A percentile compares a stretch with the other conserved stretches of the same genome.
phyloP scores from a whole-genome alignment of 345 rosid genomes.

The Clausena lansium region DNA sequence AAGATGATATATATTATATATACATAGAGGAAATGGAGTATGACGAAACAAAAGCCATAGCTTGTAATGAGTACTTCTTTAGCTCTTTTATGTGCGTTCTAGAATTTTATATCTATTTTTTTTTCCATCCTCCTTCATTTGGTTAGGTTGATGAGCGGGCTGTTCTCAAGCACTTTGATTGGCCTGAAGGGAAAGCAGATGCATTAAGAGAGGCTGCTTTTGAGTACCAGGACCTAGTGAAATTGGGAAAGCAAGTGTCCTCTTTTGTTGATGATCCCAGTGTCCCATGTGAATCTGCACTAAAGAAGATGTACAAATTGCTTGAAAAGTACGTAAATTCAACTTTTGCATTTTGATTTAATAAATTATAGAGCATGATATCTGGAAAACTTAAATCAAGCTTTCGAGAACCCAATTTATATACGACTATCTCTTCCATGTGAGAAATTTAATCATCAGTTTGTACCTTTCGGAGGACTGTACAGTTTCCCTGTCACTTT shows the following conservation, averaged over 20 bases:
- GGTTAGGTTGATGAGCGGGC: conserved; percentile 92
- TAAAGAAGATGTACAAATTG: conserved; percentile 91
- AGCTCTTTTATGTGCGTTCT: background rate
- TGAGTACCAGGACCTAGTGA: conserved; percentile 92
- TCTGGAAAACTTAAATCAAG: background rate
- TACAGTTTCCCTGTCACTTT: background rate
- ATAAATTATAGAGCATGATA: background rate
- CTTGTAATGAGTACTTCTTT: background rate
- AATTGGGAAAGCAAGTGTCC: conserved; percentile 76
- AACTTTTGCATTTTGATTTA: conserved; percentile 12
- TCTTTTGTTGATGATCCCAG: conserved; percentile 82
- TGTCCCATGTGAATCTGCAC: conserved; percentile 80
- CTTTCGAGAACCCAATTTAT: conserved; percentile 1
- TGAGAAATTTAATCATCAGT: background rate
- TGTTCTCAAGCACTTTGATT: conserved; percentile 96
- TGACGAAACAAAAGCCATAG: background rate
- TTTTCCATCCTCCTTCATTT: conserved; percentile 12
- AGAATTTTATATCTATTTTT: background rate
- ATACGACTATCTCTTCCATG: background rate
- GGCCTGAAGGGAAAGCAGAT: conserved; percentile 99
- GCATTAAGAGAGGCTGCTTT: conserved; percentile 95
- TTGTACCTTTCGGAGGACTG: background rate
- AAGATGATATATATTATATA: background rate
- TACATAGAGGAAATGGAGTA: conserved; percentile 6
- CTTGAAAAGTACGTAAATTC: conserved; percentile 76